These are phyloP conservation scores for Colletotrichum horii DNA, from an alignment of 2,329 filamentous ascomycete genomes.

Conservation along the genomic window DNA sequence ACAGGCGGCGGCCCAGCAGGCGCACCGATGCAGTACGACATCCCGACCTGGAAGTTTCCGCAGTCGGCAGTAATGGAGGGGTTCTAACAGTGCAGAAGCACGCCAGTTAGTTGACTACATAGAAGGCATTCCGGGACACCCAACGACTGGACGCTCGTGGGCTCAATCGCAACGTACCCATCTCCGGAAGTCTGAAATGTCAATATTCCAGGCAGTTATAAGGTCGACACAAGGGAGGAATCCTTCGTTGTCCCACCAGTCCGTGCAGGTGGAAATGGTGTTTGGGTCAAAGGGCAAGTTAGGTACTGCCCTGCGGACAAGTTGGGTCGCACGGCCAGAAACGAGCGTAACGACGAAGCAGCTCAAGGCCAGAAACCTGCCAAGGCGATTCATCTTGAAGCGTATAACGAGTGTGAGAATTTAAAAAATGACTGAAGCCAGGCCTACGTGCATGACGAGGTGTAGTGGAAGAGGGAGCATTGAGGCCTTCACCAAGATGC, in stretches of 20 bases:
- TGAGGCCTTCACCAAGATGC: too few species aligned
- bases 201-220: background rate
- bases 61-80: background rate
- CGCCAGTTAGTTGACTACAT: background rate
- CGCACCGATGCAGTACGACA: background rate
- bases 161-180: background rate
- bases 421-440: too few species aligned
- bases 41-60: background rate
- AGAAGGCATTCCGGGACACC: background rate
- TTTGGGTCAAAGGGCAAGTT: background rate
- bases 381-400: too few species aligned
- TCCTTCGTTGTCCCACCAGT: background rate
- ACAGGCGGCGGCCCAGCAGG: background rate
- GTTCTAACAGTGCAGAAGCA: background rate
- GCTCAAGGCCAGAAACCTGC: too few species aligned
- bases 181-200: background rate
- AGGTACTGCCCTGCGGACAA: too few species aligned
- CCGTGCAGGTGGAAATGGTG: background rate
- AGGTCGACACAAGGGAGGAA: background rate
- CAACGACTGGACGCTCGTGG: too few species aligned
- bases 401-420: too few species aligned
- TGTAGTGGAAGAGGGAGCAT: too few species aligned
- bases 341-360: too few species aligned
- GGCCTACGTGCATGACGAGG: too few species aligned
- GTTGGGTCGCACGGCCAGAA: too few species aligned